Evolutionary conservation across 176 grass and related monocot genomes (phyloP).

Genomic region (Poa pratensis): DNA sequence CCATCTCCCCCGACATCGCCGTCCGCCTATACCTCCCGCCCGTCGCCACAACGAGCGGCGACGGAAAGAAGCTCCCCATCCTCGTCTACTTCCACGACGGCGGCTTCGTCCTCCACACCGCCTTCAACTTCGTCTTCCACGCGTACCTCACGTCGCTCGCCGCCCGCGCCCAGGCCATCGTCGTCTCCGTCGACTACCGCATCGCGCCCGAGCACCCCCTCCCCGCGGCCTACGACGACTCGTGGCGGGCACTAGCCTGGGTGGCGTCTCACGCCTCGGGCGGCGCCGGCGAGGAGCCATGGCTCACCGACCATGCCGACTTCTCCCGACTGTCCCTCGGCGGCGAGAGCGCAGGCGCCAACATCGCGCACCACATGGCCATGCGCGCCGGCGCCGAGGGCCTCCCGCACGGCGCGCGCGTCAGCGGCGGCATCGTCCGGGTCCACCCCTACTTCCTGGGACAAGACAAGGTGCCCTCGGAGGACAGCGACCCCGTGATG

Average conservation of each 20-base stretch:
- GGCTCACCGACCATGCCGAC: slow-evolving; percentile 54
- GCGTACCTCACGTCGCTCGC: slow-evolving; percentile 55
- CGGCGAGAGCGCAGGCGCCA: slow-evolving; percentile 68
- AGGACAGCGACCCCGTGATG: slow-evolving; percentile 45
- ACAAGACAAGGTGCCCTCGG: slow-evolving; percentile 36
- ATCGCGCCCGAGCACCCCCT: slow-evolving; percentile 75
- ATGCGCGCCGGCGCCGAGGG: slow-evolving; percentile 33
- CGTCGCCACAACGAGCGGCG: neutral
- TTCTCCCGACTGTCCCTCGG: slow-evolving; percentile 52
- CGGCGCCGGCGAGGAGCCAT: slow-evolving; percentile 43
- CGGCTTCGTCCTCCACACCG: slow-evolving; percentile 50
- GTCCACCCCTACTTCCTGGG: slow-evolving; percentile 70
- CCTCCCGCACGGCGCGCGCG: slow-evolving; percentile 20
- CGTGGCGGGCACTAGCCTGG: slow-evolving; percentile 55
- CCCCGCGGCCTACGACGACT: slow-evolving; percentile 59
- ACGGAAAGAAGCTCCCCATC: slow-evolving; percentile 42
- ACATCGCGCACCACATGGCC: slow-evolving; percentile 64
- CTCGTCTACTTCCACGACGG: slow-evolving; percentile 64
- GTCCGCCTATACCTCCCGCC: slow-evolving; percentile 65
- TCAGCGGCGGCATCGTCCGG: slow-evolving; percentile 50
- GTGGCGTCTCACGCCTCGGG: slow-evolving; percentile 45
- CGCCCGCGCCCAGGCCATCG: slow-evolving; percentile 44
- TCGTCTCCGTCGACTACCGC: slow-evolving; percentile 71
- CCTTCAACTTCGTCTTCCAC: slow-evolving; percentile 57
- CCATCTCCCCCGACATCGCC: slow-evolving; percentile 39